Evolutionary conservation across 768 basidiomycete species (phyloP).

Genomic region (Podaxis sp.): DNA sequence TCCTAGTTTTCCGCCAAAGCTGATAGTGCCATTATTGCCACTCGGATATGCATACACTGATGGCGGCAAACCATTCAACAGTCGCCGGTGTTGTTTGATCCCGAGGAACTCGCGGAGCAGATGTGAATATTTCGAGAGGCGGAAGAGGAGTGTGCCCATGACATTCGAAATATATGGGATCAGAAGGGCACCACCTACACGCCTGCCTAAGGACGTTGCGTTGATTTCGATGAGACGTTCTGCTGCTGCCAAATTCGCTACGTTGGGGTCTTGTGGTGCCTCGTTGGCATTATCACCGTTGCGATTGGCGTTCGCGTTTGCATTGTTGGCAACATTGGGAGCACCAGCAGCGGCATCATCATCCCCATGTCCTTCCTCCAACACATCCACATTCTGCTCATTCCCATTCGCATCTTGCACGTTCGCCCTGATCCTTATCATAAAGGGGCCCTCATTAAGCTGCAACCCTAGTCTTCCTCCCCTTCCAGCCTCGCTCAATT

Average conservation of each 20-base stretch:
- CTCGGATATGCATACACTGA: constrained; percentile 16
- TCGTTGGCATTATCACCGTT: constrained; percentile 22
- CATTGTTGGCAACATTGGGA: neutral
- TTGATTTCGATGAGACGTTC: constrained; percentile 58
- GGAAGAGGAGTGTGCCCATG: constrained; percentile 62
- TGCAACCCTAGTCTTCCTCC: constrained; percentile 21
- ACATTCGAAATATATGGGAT: constrained; percentile 62
- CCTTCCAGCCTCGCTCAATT: constrained; percentile 18
- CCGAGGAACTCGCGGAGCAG: constrained; percentile 40
- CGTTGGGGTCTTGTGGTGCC: constrained; percentile 34
- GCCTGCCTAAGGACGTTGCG: constrained; percentile 59
- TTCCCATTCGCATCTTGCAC: constrained; percentile 16
- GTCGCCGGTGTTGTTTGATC: constrained; percentile 9
- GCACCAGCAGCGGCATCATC: constrained; percentile 14
- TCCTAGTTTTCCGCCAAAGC: constrained; percentile 22
- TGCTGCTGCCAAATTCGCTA: constrained; percentile 45
- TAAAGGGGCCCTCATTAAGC: constrained; percentile 32
- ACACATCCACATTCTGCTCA: constrained; percentile 16
- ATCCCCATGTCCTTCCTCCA: constrained; percentile 16
- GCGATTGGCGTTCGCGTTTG: constrained; percentile 19
- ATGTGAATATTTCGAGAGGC: constrained; percentile 45
- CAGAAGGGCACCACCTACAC: constrained; percentile 67
- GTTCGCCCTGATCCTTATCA: constrained; percentile 33
- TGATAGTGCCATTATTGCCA: constrained; percentile 3
- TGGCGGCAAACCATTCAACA: constrained; percentile 16